Conservation (phyloP, 1,139 yeast species). For the Cylindricascospora bacillispora region DNA sequence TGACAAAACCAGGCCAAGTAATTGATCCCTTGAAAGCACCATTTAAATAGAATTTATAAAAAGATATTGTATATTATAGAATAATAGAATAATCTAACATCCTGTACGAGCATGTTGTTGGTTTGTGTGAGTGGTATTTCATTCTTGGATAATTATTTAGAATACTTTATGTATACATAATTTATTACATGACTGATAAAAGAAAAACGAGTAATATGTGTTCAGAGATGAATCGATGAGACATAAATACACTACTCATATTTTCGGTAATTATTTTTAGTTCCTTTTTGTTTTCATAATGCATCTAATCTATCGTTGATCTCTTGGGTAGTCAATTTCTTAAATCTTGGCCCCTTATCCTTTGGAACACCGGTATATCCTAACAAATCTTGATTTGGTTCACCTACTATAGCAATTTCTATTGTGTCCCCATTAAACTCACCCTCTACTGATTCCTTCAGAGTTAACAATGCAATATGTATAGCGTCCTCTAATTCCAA, state of each 20-base stretch:
- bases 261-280: background rate
- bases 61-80: background rate
- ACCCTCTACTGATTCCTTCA: constrained; percentile 95
- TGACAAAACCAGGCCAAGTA: constrained; percentile 78
- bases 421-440: constrained; percentile 95
- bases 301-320: constrained; percentile 92
- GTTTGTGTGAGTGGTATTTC: too few relatives aligned
- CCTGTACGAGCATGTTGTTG: too few relatives aligned
- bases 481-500: constrained; percentile 96
- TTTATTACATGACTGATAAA: too few relatives aligned
- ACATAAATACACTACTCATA: too few relatives aligned
- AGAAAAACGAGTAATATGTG: too few relatives aligned
- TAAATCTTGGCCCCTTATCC: constrained; percentile 76
- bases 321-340: constrained; percentile 76
- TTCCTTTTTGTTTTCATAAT: too few relatives aligned
- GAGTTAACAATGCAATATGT: constrained; percentile 85
- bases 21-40: constrained; percentile 68
- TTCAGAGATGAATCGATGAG: too few relatives aligned
- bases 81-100: constrained; percentile 1
- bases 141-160: too few relatives aligned
- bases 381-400: constrained; percentile 65
- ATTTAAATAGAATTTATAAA: constrained; percentile 18
- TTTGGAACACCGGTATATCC: constrained; percentile 78
- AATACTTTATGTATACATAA: too few relatives aligned
- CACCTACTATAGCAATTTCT: constrained; percentile 82